phyloP scores from a whole-genome alignment of 441 rosid species.

The Brassica balearica region DNA sequence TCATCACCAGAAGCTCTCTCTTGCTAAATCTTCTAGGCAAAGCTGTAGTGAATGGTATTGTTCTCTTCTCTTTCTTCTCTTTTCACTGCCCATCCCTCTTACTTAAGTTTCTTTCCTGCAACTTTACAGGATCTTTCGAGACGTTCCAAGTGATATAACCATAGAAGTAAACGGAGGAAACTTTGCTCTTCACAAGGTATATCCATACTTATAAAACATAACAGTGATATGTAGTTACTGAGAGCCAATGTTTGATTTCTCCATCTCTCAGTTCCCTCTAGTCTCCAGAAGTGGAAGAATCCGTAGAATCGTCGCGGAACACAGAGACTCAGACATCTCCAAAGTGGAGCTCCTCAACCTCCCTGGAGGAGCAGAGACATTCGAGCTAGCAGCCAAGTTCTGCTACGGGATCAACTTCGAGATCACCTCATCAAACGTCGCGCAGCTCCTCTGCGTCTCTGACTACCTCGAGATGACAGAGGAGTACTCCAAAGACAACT shows the following conservation, averaged over 20 bases:
- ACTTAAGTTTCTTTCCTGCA: conserved; percentile 3
- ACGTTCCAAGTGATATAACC: conserved; percentile 91
- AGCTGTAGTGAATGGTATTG: conserved; percentile 86
- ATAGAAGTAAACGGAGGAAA: conserved; percentile 82
- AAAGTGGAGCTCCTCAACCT: conserved; percentile 90
- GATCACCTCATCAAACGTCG: conserved; percentile 87
- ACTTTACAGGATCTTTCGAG: conserved; percentile 82
- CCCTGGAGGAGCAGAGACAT: conserved; percentile 88
- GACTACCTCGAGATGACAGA: conserved; percentile 97
- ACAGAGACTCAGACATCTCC: conserved; percentile 90
- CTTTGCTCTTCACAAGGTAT: conserved; percentile 90
- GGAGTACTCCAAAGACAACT: conserved; percentile 85
- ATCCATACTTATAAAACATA: conserved; percentile 2
- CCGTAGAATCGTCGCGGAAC: conserved; percentile 83
- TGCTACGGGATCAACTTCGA: conserved; percentile 96
- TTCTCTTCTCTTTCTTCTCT: conserved; percentile 2
- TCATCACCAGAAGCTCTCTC: conserved; percentile 65
- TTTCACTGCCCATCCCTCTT: not conserved
- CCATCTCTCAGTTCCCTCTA: conserved; percentile 77
- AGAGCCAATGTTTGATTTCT: not conserved
- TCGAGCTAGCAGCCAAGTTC: conserved; percentile 92
- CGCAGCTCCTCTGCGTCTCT: conserved; percentile 80
- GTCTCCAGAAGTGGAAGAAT: conserved; percentile 93
- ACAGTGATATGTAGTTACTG: not conserved
- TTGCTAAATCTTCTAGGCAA: conserved; percentile 82